phyloP scores from a whole-genome alignment of 2,329 filamentous ascomycete genomes.

The Cryphonectria nitschkei region DNA sequence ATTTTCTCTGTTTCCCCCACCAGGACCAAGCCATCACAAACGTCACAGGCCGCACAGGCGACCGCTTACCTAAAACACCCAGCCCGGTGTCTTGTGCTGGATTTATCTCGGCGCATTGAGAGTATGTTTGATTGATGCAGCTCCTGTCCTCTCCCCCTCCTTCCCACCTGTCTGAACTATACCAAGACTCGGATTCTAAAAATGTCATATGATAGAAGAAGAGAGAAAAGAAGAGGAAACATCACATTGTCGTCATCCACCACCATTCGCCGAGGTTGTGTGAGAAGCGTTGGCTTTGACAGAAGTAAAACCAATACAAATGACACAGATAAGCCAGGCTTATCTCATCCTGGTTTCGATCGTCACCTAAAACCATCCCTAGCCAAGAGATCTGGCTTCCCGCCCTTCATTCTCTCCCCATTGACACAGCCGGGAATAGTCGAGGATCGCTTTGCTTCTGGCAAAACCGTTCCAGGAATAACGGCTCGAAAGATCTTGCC shows the following conservation, averaged over 20 bases:
- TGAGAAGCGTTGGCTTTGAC: slow-evolving; percentile 20
- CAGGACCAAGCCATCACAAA: slow-evolving; percentile 8
- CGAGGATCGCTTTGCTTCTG: slow-evolving; percentile 8
- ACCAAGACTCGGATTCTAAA: neutral
- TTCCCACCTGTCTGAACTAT: slow-evolving; percentile 14
- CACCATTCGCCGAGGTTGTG: slow-evolving; percentile 13
- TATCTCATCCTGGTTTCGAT: slow-evolving; percentile 60
- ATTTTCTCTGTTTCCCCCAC: neutral
- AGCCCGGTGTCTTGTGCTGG: slow-evolving; percentile 14
- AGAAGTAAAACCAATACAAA: slow-evolving; percentile 41
- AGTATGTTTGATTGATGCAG: slow-evolving; percentile 10
- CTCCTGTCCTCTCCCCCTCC: neutral
- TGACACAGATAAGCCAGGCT: slow-evolving; percentile 62
- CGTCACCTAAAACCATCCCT: slow-evolving; percentile 48
- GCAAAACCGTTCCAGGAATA: slow-evolving; percentile 8
- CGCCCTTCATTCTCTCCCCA: slow-evolving; percentile 7
- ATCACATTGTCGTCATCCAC: neutral
- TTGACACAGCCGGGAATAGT: slow-evolving; percentile 2
- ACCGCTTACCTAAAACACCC: slow-evolving; percentile 10
- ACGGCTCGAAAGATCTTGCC: neutral
- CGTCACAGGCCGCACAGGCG: neutral
- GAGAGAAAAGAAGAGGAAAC: neutral
- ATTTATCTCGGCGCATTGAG: neutral
- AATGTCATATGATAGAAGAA: neutral
- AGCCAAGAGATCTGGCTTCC: slow-evolving; percentile 19